Evolutionary conservation across 768 basidiomycete genomes (phyloP).

Genomic region (Rhodotorula taiwanensis): DNA sequence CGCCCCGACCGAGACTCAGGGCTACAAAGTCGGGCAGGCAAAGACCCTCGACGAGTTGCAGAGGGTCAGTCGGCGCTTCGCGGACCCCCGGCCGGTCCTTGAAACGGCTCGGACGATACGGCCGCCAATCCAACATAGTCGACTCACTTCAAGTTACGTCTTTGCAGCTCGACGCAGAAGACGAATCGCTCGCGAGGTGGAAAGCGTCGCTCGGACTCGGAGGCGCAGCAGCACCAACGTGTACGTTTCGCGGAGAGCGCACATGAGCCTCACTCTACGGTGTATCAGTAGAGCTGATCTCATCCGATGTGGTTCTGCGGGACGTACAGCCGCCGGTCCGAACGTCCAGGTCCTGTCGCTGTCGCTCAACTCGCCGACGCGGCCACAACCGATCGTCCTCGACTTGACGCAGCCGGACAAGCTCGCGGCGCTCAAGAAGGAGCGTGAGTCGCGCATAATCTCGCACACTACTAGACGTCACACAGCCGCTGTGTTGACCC

Average conservation of each 20-base stretch:
- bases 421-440: constrained; percentile 61
- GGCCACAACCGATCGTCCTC: constrained; percentile 56
- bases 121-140: too few species aligned
- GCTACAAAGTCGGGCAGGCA: constrained; percentile 24
- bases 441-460: constrained; percentile 56
- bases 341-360: constrained; percentile 69
- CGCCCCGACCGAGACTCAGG: constrained; percentile 22
- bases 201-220: constrained; percentile 82
- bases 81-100: not conserved
- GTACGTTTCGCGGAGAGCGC: constrained; percentile 49
- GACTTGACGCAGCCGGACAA: constrained; percentile 55
- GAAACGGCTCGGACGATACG: not conserved
- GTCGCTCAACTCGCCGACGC: constrained; percentile 65
- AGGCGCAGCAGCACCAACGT: constrained; percentile 42
- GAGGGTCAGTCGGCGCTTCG: not conserved
- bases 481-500: constrained; percentile 44
- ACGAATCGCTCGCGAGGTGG: constrained; percentile 91
- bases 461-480: constrained; percentile 47
- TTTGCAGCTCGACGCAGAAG: constrained; percentile 73
- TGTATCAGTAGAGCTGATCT: not conserved
- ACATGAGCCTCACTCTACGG: constrained; percentile 49
- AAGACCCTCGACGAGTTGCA: constrained; percentile 29
- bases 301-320: too few species aligned
- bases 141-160: too few species aligned
- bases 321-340: constrained; percentile 3